phyloP scores from a whole-genome alignment of 352 stramenopile genomes.

The Phytophthora cactorum region DNA sequence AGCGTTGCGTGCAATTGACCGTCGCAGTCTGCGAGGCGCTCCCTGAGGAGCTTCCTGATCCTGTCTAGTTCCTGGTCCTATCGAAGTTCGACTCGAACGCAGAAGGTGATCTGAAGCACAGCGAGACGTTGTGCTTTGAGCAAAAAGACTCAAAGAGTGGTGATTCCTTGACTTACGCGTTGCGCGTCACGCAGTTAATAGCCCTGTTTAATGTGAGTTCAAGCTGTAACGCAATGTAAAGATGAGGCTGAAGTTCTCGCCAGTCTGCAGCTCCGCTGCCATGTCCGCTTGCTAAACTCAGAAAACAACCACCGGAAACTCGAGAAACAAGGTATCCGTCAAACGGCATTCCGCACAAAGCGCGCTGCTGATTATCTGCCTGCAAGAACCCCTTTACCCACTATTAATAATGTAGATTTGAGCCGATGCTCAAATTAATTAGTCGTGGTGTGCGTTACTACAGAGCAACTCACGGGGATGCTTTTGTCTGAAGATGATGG shows the following conservation, averaged over 20 bases:
- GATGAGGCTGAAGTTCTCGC: conserved; percentile 10
- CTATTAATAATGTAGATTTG: not conserved
- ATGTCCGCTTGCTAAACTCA: conserved; percentile 4
- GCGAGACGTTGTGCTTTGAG: conserved; percentile 1
- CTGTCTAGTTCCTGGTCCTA: no score
- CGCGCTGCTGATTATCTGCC: not conserved
- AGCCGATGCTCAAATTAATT: conserved; percentile 3
- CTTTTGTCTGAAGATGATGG: conserved; percentile 26
- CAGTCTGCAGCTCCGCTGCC: conserved; percentile 2
- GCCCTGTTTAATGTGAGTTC: conserved; percentile 5
- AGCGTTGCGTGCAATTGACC: no score
- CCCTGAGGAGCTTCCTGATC: no score
- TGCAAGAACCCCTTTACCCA: not conserved
- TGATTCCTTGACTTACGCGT: conserved; percentile 8
- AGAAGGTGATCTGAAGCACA: not conserved
- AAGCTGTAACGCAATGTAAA: conserved; percentile 16
- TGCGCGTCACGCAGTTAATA: conserved; percentile 8
- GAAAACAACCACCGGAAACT: conserved; percentile 14
- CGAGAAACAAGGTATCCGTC: not conserved
- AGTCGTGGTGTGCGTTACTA: not conserved
- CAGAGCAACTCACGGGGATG: conserved; percentile 2
- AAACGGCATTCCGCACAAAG: not conserved
- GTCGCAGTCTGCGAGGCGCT: no score
- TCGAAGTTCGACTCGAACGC: no score
- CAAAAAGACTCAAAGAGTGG: not conserved